A percentile compares a stretch with the other conserved stretches of the same genome.
These are phyloP conservation scores for Solanum lycopersicoides DNA, from an alignment of 257 asterid genomes.

Conservation along the genomic window DNA sequence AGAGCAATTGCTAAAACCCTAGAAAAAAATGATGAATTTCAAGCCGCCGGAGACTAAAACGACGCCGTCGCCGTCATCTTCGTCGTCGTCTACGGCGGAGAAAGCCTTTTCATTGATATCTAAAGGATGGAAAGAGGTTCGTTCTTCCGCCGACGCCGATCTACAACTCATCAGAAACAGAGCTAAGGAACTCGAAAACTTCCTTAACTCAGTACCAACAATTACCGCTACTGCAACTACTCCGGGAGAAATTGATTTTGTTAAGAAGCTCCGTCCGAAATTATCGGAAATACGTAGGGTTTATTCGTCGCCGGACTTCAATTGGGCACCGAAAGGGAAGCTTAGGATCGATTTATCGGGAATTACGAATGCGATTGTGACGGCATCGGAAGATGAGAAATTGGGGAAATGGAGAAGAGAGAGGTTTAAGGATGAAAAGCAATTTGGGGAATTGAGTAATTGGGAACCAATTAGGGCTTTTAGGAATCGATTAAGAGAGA, in stretches of 20 bases:
- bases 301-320: conserved; percentile 84
- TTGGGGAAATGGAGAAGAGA: conserved; percentile 41
- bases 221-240: conserved; percentile 74
- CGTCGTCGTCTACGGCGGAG: conserved; percentile 28
- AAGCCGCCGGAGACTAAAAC: conserved; percentile 63
- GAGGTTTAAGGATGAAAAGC: conserved; percentile 53
- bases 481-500: conserved; percentile 56
- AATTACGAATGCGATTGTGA: conserved; percentile 64
- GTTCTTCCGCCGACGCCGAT: conserved; percentile 96
- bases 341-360: conserved; percentile 60
- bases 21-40: conserved; percentile 23
- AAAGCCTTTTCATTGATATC: conserved; percentile 57
- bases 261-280: conserved; percentile 77
- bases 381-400: conserved; percentile 51
- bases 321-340: conserved; percentile 44
- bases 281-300: conserved; percentile 68
- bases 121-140: conserved; percentile 97
- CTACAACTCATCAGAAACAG: conserved; percentile 70
- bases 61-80: conserved; percentile 9
- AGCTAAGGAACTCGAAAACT: conserved; percentile 79
- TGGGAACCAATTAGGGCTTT: conserved; percentile 78
- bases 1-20: background rate
- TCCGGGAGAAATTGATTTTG: conserved; percentile 74
- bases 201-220: conserved; percentile 66
- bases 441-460: conserved; percentile 40